Base-by-base conservation (phyloP, 2,329 filamentous ascomycete species). In the Coniochaeta hoffmannii region DNA sequence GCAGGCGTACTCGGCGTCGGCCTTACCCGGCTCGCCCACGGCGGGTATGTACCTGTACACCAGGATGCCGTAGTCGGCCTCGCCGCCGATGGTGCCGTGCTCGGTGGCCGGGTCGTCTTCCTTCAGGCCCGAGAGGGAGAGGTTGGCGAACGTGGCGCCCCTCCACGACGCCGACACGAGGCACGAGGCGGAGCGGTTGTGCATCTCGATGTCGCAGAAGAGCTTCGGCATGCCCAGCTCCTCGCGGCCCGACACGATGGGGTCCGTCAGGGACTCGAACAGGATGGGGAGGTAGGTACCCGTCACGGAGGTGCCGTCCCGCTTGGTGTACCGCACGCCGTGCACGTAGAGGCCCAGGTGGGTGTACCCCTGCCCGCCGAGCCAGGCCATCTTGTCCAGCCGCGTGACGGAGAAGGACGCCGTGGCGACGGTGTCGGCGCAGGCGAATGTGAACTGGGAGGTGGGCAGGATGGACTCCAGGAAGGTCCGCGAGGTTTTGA, bases 141-240 rank as follows among this genome's bases (percentile, higher is more conserved):
- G 26, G 6, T 61, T 53, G 50, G 58, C 59, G 57, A 66, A 67
- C 17, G 32, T 53, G 3, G 69, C 68, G 1, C 72, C 73, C 52
- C 71, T 62, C 73, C 73, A 76, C 55, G 68, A 65, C 1, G 73
- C 71, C 22, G 65, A 68, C 26, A 79, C 60, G 10, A 66, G 65
- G 58, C 69, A 76, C 1, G 68, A 71, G 1, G 64, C 62, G 7
- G 54, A 56, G 6, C 64, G 17, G 41, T 53, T 57, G 66, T 17
- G 66, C 3, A 80, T 59, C 24, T 80, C 72, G 9, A 85, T 71
- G 0, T 75, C 68, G 17, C 75, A 74, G 60, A 73, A 82, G 0
- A 84, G 60, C 66, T 85, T 86, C 0, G 81, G 80, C 74, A 85
- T 81, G 1, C 82, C 82, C 0, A 85, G 71, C 60, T 86, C 83